Evolutionary conservation across 2,329 filamentous ascomycete genomes (phyloP).

Genomic region (Penicillium brasilianum): DNA sequence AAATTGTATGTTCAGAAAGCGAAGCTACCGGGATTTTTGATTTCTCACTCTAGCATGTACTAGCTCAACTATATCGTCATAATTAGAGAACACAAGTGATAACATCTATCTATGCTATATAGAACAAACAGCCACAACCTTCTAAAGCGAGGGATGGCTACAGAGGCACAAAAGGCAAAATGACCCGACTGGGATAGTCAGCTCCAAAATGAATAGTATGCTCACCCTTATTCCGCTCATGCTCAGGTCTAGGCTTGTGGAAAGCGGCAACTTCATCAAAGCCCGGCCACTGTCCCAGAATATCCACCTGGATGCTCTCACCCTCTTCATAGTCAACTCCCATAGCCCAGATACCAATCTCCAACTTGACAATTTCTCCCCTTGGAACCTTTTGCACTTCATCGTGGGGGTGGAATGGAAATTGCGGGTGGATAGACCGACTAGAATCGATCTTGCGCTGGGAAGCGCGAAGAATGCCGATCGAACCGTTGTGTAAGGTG

Average conservation of each 20-base stretch:
- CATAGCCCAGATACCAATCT: constrained; percentile 56
- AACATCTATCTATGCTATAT: not conserved
- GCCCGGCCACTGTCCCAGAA: constrained; percentile 40
- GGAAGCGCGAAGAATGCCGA: constrained; percentile 53
- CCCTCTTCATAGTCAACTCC: constrained; percentile 53
- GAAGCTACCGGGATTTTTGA: no score
- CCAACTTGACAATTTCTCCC: constrained; percentile 51
- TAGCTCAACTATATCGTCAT: no score
- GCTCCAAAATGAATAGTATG: constrained; percentile 48
- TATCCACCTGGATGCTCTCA: constrained; percentile 37
- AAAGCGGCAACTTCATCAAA: constrained; percentile 50
- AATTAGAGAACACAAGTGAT: not conserved
- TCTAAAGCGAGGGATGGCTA: not conserved
- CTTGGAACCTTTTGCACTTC: constrained; percentile 45
- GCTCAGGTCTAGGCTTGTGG: constrained; percentile 45
- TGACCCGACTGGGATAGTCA: constrained; percentile 45
- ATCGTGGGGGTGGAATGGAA: constrained; percentile 47
- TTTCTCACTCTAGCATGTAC: no score
- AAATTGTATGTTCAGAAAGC: not conserved
- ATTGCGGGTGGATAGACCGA: constrained; percentile 38
- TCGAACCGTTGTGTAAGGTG: constrained; percentile 50
- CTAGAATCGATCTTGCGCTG: constrained; percentile 46
- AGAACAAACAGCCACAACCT: not conserved
- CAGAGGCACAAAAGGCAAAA: constrained; percentile 43
- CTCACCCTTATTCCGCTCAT: constrained; percentile 49